Evolutionary conservation across 805 yeast species (phyloP).

Genomic region (Starmerella stigmatis): DNA sequence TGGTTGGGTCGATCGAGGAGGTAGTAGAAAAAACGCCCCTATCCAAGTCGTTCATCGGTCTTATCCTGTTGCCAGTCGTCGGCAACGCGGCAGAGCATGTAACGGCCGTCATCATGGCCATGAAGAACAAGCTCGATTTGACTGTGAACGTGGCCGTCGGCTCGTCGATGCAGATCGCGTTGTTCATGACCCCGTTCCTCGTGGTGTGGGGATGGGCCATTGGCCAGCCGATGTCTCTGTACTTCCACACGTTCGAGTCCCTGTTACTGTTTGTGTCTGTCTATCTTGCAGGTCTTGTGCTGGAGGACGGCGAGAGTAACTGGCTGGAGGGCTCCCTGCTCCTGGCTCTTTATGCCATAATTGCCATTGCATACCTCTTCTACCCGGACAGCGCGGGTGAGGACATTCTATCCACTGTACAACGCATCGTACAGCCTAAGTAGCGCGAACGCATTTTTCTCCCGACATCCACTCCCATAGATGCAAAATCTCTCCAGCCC

Average conservation of each 20-base stretch:
- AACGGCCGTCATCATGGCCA: slow-evolving; percentile 89
- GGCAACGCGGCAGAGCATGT: slow-evolving; percentile 99
- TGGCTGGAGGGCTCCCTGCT: slow-evolving; percentile 97
- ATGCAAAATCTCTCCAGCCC: no score
- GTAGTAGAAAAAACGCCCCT: slow-evolving; percentile 75
- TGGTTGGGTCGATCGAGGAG: slow-evolving; percentile 87
- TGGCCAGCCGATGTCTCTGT: slow-evolving; percentile 84
- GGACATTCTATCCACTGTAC: slow-evolving; percentile 3
- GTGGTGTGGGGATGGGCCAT: slow-evolving; percentile 89
- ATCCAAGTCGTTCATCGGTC: slow-evolving; percentile 89
- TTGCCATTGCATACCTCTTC: slow-evolving; percentile 81
- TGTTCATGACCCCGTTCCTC: slow-evolving; percentile 91
- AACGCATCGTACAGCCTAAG: background rate
- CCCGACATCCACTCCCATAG: no score
- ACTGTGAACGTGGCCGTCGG: slow-evolving; percentile 97
- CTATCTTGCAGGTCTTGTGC: slow-evolving; percentile 73
- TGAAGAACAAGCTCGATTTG: slow-evolving; percentile 89
- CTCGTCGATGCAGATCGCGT: slow-evolving; percentile 86
- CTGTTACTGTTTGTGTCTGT: slow-evolving; percentile 84
- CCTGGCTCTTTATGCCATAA: slow-evolving; percentile 71
- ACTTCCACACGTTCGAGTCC: slow-evolving; percentile 87
- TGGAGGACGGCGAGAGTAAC: slow-evolving; percentile 88
- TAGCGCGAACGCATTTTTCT: no score
- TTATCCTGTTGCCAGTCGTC: slow-evolving; percentile 87
- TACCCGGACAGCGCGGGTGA: slow-evolving; percentile 44